Conservation (phyloP, 306 rosid species). For the Pterocarpus macrocarpus region DNA sequence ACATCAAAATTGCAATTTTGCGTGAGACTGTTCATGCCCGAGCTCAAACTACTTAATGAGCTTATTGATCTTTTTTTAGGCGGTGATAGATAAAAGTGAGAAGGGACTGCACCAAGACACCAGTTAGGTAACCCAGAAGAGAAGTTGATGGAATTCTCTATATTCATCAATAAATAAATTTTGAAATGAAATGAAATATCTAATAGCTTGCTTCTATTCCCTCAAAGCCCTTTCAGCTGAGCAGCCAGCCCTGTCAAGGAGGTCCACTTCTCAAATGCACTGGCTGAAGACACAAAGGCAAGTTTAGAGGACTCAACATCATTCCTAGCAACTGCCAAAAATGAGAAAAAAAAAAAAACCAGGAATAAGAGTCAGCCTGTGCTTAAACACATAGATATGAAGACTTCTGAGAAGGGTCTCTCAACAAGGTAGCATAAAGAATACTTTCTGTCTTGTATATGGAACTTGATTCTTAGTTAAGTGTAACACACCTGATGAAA, state of each 20-base stretch:
- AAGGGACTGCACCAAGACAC: slow-evolving; percentile 32
- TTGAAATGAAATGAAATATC: slow-evolving; percentile 25
- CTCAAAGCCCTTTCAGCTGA: slow-evolving; percentile 86
- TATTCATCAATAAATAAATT: slow-evolving; percentile 28
- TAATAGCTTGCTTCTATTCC: slow-evolving; percentile 15
- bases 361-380: slow-evolving; percentile 32
- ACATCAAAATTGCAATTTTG: slow-evolving; percentile 50
- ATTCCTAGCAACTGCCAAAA: slow-evolving; percentile 67
- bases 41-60: slow-evolving; percentile 39
- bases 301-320: slow-evolving; percentile 86
- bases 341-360: slow-evolving; percentile 1
- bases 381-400: background rate
- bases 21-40: slow-evolving; percentile 1
- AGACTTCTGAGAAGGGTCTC: background rate
- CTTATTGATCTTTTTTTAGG: slow-evolving; percentile 7
- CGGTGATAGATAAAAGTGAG: slow-evolving; percentile 9
- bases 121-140: slow-evolving; percentile 21
- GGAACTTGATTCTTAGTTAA: slow-evolving; percentile 24
- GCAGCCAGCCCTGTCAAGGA: slow-evolving; percentile 74
- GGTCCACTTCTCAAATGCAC: slow-evolving; percentile 94
- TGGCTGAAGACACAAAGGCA: slow-evolving; percentile 84
- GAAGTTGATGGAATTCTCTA: slow-evolving; percentile 41
- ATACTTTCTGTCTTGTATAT: slow-evolving; percentile 16
- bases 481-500: slow-evolving; percentile 76
- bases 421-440: background rate